Evolutionary conservation across 2,329 filamentous ascomycete genomes (phyloP).

Genomic region (Fusarium sp.): DNA sequence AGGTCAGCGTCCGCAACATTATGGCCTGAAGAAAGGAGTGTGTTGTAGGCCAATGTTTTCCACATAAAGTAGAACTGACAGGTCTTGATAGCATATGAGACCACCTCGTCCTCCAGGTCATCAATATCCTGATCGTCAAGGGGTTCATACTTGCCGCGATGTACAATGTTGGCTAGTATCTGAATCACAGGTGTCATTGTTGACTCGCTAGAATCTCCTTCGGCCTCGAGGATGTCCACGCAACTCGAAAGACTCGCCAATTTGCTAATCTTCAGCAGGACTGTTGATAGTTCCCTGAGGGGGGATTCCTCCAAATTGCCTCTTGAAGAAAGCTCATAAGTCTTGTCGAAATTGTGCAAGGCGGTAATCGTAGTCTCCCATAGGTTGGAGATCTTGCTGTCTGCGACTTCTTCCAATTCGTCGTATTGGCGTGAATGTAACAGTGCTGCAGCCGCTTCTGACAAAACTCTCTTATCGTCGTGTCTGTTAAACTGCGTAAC

Average conservation of each 20-base stretch:
- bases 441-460: slow-evolving; percentile 84
- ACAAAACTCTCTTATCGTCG: slow-evolving; percentile 84
- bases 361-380: slow-evolving; percentile 87
- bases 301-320: slow-evolving; percentile 74
- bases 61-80: slow-evolving; percentile 95
- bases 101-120: slow-evolving; percentile 81
- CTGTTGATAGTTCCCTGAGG: slow-evolving; percentile 77
- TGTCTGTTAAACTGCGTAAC: slow-evolving; percentile 95
- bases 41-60: slow-evolving; percentile 75
- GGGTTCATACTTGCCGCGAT: slow-evolving; percentile 77
- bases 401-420: slow-evolving; percentile 86
- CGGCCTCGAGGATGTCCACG: slow-evolving; percentile 76
- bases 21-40: slow-evolving; percentile 65
- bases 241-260: slow-evolving; percentile 84
- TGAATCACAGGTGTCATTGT: slow-evolving; percentile 66
- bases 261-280: slow-evolving; percentile 82
- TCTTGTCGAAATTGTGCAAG: slow-evolving; percentile 76
- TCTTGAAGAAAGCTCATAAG: slow-evolving; percentile 76
- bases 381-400: slow-evolving; percentile 80
- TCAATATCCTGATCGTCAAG: slow-evolving; percentile 78
- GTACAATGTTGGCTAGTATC: slow-evolving; percentile 76
- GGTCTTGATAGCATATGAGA: slow-evolving; percentile 79
- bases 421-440: slow-evolving; percentile 87
- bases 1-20: slow-evolving; percentile 68
- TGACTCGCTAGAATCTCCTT: slow-evolving; percentile 60